A percentile compares a stretch with the other conserved stretches of the same genome.
Conservation (phyloP, 768 basidiomycete genomes). For the Termitomyces sp. region DNA sequence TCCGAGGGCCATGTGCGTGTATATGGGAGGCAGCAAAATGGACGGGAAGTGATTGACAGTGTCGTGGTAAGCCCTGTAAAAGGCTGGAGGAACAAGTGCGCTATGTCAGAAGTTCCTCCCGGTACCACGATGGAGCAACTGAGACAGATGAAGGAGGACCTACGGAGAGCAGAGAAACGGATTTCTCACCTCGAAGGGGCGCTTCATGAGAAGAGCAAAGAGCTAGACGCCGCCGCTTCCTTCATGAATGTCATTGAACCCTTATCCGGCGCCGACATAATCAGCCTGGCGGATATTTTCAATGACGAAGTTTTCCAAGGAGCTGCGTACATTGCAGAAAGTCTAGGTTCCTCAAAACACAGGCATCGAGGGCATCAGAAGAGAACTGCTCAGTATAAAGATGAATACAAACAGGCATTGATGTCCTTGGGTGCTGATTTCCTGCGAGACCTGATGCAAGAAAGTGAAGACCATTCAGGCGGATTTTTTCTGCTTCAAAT, state of each 20-base stretch:
- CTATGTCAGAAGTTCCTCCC: background rate
- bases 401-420: conserved; percentile 20
- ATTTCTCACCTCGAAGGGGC: conserved; percentile 23
- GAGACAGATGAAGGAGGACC: background rate
- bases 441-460: conserved; percentile 19
- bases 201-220: conserved; percentile 40
- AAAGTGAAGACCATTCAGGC: background rate
- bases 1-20: background rate
- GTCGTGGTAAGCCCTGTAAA: background rate
- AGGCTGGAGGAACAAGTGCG: background rate
- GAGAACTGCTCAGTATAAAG: conserved; percentile 16
- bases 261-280: conserved; percentile 49
- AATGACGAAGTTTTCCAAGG: conserved; percentile 53
- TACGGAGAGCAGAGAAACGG: background rate
- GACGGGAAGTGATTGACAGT: background rate
- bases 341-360: conserved; percentile 27
- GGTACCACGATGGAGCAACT: background rate
- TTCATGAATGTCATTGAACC: conserved; percentile 47
- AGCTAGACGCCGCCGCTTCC: conserved; percentile 48
- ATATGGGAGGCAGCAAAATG: background rate
- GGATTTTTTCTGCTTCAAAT: conserved; percentile 24
- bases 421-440: conserved; percentile 40
- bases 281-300: conserved; percentile 41
- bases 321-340: conserved; percentile 49
- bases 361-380: conserved; percentile 19